Evolutionary conservation across 805 yeast genomes (phyloP), one percentile per base, ranked within the genome.

Genomic region (Suhomyces pyralidae): DNA sequence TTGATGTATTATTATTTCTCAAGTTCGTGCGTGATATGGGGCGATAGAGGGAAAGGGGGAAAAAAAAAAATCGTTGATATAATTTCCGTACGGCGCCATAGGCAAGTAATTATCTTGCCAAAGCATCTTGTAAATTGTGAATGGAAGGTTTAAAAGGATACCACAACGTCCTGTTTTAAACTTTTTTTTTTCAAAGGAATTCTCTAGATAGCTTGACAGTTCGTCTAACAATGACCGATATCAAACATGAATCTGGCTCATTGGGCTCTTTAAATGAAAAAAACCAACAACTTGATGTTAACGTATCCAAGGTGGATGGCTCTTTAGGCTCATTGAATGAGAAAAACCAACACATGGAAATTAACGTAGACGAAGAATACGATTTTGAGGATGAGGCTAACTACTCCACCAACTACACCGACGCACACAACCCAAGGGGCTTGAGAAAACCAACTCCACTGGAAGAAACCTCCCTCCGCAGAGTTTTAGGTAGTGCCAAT

Each of bases 401-500:
- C 44, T 62, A 61, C 51, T 49, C 58, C 28, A 54, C 64, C 24
- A 44, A 50, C 24, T 70, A 54, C 45, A 61, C 58, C 24, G 76
- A 72, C 55, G 76, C 70, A 42, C 57, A 52, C 53, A 72, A 72
- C 54, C 76, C 77, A 7, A 62, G 53, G 48, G 77, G 77, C n/a
- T 67, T 70, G 53, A 62, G 77, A 53, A 50, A 55, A 20, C 75
- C 76, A 9, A 68, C 74, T n/a, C 49, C 53, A 5, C 54, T 50
- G 7, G 77, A 71, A 50, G 38, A 58, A 1, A 44, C 26, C 4
- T 55, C 65, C 20, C 63, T 71, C 30, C 63, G 75, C 58, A 67
- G 71, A 53, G 60, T 74, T 9, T 62, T 74, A 19, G 86, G 84
- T 36, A 63, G 70, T 28, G 79, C 83, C 48, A 80, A 83, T 12